These are phyloP conservation scores for Eleusine coracana DNA, from an alignment of 176 grass and related monocot genomes.

Conservation along the genomic window DNA sequence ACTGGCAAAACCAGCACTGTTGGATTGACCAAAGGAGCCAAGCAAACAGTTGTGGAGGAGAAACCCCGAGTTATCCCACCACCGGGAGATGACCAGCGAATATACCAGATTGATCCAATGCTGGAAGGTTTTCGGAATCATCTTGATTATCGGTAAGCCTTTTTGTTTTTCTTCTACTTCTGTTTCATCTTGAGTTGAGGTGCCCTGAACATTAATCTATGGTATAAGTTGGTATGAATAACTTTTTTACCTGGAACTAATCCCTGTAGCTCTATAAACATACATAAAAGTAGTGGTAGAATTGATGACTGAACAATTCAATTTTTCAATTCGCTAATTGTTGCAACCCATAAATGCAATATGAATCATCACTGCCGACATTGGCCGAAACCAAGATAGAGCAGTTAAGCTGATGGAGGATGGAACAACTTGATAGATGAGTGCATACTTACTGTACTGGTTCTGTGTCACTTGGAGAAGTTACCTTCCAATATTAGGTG, in stretches of 20 bases:
- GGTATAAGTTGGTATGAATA: background rate
- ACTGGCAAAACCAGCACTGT: conserved; percentile 6
- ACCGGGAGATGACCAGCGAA: conserved; percentile 73
- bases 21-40: conserved; percentile 32
- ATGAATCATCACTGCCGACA: background rate
- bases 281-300: background rate
- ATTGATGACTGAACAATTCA: background rate
- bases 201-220: background rate
- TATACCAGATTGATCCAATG: conserved; percentile 80
- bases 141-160: conserved; percentile 76
- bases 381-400: background rate
- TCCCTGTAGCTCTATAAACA: background rate
- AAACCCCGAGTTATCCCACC: conserved; percentile 56
- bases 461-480: background rate
- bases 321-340: background rate
- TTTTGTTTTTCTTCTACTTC: background rate
- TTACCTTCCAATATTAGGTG: conserved; percentile 22
- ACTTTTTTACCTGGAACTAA: background rate
- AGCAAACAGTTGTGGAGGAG: conserved; percentile 45
- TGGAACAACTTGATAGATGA: background rate
- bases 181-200: conserved; percentile 9
- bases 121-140: conserved; percentile 56
- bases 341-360: conserved; percentile 23
- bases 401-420: conserved; percentile 18
- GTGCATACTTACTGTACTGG: conserved; percentile 8